phyloP scores from a whole-genome alignment of 192 early-diverging fungal species.

The Backusella australiensis region DNA sequence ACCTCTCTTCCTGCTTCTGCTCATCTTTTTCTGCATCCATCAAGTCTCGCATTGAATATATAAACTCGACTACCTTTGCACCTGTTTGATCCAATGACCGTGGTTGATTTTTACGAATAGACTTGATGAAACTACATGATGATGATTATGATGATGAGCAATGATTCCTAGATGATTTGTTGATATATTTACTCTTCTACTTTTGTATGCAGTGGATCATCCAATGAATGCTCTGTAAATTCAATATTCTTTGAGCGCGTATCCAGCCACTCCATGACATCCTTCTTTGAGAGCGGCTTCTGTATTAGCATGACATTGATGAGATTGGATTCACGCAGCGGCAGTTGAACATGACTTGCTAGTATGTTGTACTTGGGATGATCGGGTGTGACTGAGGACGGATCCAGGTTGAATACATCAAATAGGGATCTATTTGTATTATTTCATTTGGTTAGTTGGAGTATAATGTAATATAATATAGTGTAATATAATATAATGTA shows the following conservation, averaged over 20 bases:
- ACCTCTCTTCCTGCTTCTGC: slow-evolving; percentile 35
- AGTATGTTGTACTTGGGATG: slow-evolving; percentile 31
- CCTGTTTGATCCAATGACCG: slow-evolving; percentile 17
- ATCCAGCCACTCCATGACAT: slow-evolving; percentile 29
- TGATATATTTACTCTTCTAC: not conserved
- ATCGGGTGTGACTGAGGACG: slow-evolving; percentile 27
- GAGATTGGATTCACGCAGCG: slow-evolving; percentile 3
- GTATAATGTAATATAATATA: too few relatives aligned
- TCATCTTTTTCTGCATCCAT: not conserved
- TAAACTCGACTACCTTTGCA: not conserved
- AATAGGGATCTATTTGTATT: not conserved
- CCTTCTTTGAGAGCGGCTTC: slow-evolving; percentile 32
- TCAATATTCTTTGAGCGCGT: not conserved
- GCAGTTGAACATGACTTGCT: slow-evolving; percentile 35
- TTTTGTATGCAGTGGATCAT: not conserved
- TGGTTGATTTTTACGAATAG: slow-evolving; percentile 22
- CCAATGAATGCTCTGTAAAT: not conserved
- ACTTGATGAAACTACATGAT: slow-evolving; percentile 28
- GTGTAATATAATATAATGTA: too few relatives aligned
- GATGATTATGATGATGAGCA: not conserved
- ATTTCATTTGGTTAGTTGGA: too few relatives aligned
- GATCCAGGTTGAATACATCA: slow-evolving; percentile 33
- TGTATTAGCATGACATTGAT: slow-evolving; percentile 37
- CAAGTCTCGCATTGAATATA: slow-evolving; percentile 20
- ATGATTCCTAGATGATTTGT: too few relatives aligned